Conservation (phyloP, 805 yeast genomes). For the Millerago galiae region DNA sequence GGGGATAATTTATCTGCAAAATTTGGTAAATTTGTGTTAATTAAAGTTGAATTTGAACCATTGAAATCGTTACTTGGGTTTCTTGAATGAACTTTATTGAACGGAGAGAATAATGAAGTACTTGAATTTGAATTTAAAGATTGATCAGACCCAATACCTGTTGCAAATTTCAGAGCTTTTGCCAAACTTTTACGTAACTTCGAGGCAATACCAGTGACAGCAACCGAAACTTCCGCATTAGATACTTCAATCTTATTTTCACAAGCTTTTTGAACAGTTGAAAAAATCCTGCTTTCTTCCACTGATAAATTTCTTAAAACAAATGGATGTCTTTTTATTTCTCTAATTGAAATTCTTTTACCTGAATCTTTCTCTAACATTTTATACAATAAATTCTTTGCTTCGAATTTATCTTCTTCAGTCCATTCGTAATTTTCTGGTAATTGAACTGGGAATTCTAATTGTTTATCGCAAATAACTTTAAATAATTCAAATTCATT, state of each 20-base stretch:
- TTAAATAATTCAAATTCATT: constrained; percentile 82
- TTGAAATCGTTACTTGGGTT: neutral
- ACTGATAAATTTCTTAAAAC: constrained; percentile 36
- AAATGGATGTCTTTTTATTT: constrained; percentile 77
- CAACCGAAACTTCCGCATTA: constrained; percentile 64
- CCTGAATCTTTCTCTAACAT: constrained; percentile 67
- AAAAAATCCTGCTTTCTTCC: constrained; percentile 18
- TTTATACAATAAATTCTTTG: constrained; percentile 51
- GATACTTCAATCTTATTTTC: constrained; percentile 45
- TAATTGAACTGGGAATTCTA: constrained; percentile 56
- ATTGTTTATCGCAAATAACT: constrained; percentile 59
- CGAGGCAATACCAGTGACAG: constrained; percentile 77
- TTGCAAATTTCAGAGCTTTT: constrained; percentile 22
- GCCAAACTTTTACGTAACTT: constrained; percentile 36
- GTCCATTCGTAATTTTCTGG: constrained; percentile 28
- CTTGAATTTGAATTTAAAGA: neutral
- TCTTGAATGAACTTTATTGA: neutral
- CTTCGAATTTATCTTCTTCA: constrained; percentile 35
- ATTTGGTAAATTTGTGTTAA: neutral
- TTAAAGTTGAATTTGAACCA: constrained; percentile 1
- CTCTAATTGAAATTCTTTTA: constrained; percentile 59
- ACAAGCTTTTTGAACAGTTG: constrained; percentile 23
- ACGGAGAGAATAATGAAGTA: neutral
- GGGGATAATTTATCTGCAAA: neutral
- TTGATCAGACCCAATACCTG: constrained; percentile 8